A percentile compares a stretch with the other conserved stretches of the same genome.
phyloP scores from a whole-genome alignment of 495 filamentous ascomycete species.

The Choiromyces venosus region DNA sequence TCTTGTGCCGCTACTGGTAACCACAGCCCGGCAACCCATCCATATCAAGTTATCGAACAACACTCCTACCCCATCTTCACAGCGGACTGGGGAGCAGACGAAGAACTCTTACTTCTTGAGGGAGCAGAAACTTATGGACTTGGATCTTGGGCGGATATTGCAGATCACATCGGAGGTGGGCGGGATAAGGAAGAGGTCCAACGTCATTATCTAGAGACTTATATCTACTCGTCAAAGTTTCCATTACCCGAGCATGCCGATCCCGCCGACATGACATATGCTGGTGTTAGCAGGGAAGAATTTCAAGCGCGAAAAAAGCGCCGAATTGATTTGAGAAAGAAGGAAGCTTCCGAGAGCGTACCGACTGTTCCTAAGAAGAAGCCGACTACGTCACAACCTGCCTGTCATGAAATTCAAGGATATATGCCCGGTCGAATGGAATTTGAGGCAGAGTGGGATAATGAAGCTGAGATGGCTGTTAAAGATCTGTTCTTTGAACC shows the following conservation, averaged over 20 bases:
- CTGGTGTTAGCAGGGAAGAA: slow-evolving; percentile 76
- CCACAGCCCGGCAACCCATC: slow-evolving; percentile 78
- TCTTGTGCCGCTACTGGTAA: slow-evolving; percentile 67
- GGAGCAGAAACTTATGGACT: slow-evolving; percentile 96
- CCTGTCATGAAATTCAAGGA: slow-evolving; percentile 95
- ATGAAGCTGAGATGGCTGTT: slow-evolving; percentile 96
- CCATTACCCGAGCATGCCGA: slow-evolving; percentile 79
- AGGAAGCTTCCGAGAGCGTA: slow-evolving; percentile 75
- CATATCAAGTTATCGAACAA: slow-evolving; percentile 92
- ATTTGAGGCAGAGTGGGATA: slow-evolving; percentile 95
- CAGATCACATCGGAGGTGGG: slow-evolving; percentile 94
- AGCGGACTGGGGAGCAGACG: slow-evolving; percentile 93
- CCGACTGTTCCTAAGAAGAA: slow-evolving; percentile 88
- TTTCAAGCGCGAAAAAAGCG: slow-evolving; percentile 93
- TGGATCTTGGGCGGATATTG: slow-evolving; percentile 95
- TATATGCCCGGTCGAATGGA: slow-evolving; percentile 98
- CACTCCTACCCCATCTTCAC: slow-evolving; percentile 96
- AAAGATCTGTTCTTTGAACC: slow-evolving; percentile 98
- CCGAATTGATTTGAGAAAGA: slow-evolving; percentile 85
- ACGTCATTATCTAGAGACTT: slow-evolving; percentile 85
- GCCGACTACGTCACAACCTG: slow-evolving; percentile 84
- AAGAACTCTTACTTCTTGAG: slow-evolving; percentile 86
- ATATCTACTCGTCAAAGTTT: slow-evolving; percentile 73
- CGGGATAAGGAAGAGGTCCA: slow-evolving; percentile 90
- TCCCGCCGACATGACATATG: slow-evolving; percentile 69